These are phyloP conservation scores for Kwoniella mangroviensis DNA, from an alignment of 768 basidiomycete genomes.

Conservation along the genomic window DNA sequence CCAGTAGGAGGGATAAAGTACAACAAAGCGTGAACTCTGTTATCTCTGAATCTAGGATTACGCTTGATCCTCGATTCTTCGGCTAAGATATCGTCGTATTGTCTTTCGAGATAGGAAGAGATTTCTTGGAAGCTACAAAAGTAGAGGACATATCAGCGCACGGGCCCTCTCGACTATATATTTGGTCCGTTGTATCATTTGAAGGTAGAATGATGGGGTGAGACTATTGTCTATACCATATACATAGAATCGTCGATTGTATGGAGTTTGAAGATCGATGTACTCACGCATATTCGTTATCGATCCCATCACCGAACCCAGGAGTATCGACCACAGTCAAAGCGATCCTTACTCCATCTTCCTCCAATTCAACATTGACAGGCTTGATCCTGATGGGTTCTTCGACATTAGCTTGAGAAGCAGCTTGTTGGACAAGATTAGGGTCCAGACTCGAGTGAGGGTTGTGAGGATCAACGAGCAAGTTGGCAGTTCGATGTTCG, in stretches of 20 bases:
- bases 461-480: constrained; percentile 41
- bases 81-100: constrained; percentile 98
- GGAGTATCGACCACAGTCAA: constrained; percentile 98
- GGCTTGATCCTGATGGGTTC: constrained; percentile 94
- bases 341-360: constrained; percentile 97
- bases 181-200: not conserved
- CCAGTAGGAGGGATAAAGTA: constrained; percentile 93
- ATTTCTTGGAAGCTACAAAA: constrained; percentile 87
- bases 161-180: not conserved
- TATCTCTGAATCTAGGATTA: constrained; percentile 98
- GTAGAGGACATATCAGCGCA: not conserved
- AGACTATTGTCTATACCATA: too few species aligned
- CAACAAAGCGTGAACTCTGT: constrained; percentile 91
- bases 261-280: not conserved
- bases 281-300: constrained; percentile 95
- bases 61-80: constrained; percentile 99
- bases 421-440: constrained; percentile 63
- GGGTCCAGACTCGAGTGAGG: constrained; percentile 60
- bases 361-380: constrained; percentile 93
- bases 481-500: constrained; percentile 67
- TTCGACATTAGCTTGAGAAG: constrained; percentile 89
- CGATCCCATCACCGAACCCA: constrained; percentile 97
- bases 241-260: too few species aligned
- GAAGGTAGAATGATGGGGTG: not conserved
- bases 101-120: constrained; percentile 91